These are phyloP conservation scores for Craterostigma plantagineum DNA, from an alignment of 257 asterid species.

Conservation along the genomic window DNA sequence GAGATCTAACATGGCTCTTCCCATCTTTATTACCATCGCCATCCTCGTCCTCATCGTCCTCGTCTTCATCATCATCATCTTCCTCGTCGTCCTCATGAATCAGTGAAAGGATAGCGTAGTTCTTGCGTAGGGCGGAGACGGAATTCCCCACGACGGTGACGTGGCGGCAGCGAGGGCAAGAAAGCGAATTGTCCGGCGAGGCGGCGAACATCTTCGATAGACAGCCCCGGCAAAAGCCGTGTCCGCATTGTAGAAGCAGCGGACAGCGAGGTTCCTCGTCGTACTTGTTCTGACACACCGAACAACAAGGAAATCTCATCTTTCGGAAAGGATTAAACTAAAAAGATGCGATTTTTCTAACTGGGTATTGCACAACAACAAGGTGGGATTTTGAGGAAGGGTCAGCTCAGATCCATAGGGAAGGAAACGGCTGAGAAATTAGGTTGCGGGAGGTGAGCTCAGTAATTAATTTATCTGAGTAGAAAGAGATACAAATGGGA, in stretches of 20 bases:
- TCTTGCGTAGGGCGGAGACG: constrained; percentile 66
- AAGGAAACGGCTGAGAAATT: too few species aligned
- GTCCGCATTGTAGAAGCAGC: constrained; percentile 95
- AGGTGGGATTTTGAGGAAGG: too few species aligned
- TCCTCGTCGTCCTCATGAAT: constrained; percentile 59
- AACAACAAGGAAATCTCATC: constrained; percentile 77
- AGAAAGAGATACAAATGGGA: too few species aligned
- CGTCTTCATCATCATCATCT: constrained; percentile 54
- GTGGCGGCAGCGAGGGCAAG: constrained; percentile 97
- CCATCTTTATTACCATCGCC: constrained; percentile 15
- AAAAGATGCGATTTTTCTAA: neutral
- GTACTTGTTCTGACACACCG: constrained; percentile 84
- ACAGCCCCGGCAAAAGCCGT: constrained; percentile 89
- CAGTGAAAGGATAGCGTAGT: constrained; percentile 57
- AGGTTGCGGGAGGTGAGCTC: too few species aligned
- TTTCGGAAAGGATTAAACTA: neutral
- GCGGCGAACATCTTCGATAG: constrained; percentile 72
- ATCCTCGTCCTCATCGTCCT: constrained; percentile 6
- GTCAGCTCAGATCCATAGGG: too few species aligned
- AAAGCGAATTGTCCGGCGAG: constrained; percentile 48
- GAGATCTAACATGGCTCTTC: constrained; percentile 4
- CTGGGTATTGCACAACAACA: constrained; percentile 3
- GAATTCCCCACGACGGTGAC: constrained; percentile 86
- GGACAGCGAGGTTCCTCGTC: constrained; percentile 93
- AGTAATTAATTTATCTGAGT: too few species aligned